Percentiles rank a stretch among this genome's conserved stretches.
Evolutionary conservation across 2,329 filamentous ascomycete genomes (phyloP).

Genomic region (Diaporthe citrichinensis): DNA sequence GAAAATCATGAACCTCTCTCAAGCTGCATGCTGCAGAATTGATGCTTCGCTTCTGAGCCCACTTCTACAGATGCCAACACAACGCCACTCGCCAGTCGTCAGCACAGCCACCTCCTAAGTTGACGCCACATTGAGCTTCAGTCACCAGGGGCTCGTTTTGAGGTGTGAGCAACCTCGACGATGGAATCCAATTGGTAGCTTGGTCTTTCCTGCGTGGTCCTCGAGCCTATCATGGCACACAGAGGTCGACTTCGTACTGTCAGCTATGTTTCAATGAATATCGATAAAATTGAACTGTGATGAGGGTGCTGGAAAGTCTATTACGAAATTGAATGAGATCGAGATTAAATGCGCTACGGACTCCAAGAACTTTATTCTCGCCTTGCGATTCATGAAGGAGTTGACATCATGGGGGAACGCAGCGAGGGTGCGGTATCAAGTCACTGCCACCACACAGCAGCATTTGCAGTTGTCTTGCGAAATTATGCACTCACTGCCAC

Average conservation of each 20-base stretch:
- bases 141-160: too few relatives aligned
- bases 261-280: too few relatives aligned
- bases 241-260: too few relatives aligned
- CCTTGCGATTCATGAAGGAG: background rate
- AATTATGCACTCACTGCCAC: background rate
- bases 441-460: too few relatives aligned
- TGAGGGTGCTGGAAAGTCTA: background rate
- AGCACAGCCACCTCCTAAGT: background rate
- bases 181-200: too few relatives aligned
- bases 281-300: background rate
- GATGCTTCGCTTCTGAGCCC: background rate
- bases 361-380: background rate
- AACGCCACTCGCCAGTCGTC: background rate
- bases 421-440: too few relatives aligned
- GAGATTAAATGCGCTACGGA: background rate
- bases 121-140: constrained; percentile 16
- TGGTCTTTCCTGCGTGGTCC: too few relatives aligned
- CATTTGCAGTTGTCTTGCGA: background rate
- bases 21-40: background rate
- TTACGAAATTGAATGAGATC: too few relatives aligned
- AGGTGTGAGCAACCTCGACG: too few relatives aligned
- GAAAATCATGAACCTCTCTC: background rate
- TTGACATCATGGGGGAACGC: too few relatives aligned
- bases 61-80: background rate
- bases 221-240: too few relatives aligned